These are phyloP conservation scores for Dioscorea dumetorum DNA, from an alignment of 106 monocot species.

Conservation along the genomic window DNA sequence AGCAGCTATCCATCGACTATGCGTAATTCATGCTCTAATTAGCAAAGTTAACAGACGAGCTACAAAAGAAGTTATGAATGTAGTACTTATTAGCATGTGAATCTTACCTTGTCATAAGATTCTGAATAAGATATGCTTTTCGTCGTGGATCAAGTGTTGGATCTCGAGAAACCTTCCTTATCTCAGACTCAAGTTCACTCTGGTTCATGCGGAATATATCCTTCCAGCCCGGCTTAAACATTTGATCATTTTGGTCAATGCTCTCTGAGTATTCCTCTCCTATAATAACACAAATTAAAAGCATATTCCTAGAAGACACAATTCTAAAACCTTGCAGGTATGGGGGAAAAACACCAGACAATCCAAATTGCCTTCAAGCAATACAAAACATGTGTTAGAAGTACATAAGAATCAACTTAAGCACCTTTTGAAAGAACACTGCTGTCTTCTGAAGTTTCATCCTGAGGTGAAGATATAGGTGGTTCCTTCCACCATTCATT, in stretches of 20 bases:
- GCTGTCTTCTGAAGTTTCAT: conserved; percentile 13
- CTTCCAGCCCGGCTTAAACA: conserved; percentile 99
- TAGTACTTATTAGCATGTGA: neutral
- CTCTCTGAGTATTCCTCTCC: conserved; percentile 63
- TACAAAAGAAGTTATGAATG: conserved; percentile 9
- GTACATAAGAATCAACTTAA: neutral
- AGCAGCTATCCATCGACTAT: conserved; percentile 96
- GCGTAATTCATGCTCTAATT: neutral
- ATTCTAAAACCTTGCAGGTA: neutral
- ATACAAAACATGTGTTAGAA: neutral
- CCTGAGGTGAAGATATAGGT: conserved; percentile 28
- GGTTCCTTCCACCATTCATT: conserved; percentile 94
- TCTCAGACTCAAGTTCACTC: conserved; percentile 90
- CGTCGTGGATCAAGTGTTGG: conserved; percentile 92
- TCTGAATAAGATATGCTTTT: conserved; percentile 97
- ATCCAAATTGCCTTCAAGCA: neutral
- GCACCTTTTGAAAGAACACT: conserved; percentile 34
- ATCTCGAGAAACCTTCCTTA: conserved; percentile 87
- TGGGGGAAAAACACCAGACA: no score
- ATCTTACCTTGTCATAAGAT: conserved; percentile 90
- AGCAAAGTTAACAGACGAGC: no score
- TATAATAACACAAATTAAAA: conserved; percentile 9
- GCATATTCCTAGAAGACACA: no score
- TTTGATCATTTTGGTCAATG: conserved; percentile 64
- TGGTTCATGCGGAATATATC: conserved; percentile 99